A percentile compares a stretch with the other conserved stretches of the same genome.
Conservation (phyloP, 73 alveolate species). For the Paramecium pentaurelia region DNA sequence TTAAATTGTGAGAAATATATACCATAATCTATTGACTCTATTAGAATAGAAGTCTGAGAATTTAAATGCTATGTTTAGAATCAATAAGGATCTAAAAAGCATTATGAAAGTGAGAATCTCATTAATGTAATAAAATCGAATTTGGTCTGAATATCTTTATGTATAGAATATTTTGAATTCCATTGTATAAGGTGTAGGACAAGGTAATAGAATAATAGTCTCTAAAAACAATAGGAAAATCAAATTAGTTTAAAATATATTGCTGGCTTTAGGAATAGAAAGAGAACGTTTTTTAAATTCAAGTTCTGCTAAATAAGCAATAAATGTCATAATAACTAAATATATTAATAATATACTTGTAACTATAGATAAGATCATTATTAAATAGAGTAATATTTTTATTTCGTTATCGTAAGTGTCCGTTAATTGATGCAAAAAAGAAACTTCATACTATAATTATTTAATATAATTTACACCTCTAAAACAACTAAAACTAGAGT, state of each 20-base stretch:
- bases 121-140: not conserved
- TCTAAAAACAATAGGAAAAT: not conserved
- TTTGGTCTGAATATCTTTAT: not conserved
- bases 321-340: constrained; percentile 2
- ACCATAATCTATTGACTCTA: constrained; percentile 15
- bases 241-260: not conserved
- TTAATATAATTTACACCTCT: not conserved
- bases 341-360: not conserved
- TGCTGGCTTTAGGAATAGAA: not conserved
- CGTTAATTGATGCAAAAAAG: not conserved
- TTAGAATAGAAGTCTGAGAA: not conserved
- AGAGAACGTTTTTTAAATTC: not conserved
- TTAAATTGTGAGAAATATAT: not conserved
- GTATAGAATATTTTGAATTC: not conserved
- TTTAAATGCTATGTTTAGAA: not conserved
- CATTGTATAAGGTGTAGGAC: not conserved
- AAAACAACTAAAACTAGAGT: not conserved
- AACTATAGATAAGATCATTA: not conserved
- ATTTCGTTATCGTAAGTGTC: not conserved
- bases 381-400: not conserved
- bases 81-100: not conserved
- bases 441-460: not conserved
- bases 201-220: not conserved
- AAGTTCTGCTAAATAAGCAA: not conserved
- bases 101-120: constrained; percentile 10